Evolutionary conservation across 2,329 filamentous ascomycete species (phyloP).

Genomic region (Coleophoma crateriformis): DNA sequence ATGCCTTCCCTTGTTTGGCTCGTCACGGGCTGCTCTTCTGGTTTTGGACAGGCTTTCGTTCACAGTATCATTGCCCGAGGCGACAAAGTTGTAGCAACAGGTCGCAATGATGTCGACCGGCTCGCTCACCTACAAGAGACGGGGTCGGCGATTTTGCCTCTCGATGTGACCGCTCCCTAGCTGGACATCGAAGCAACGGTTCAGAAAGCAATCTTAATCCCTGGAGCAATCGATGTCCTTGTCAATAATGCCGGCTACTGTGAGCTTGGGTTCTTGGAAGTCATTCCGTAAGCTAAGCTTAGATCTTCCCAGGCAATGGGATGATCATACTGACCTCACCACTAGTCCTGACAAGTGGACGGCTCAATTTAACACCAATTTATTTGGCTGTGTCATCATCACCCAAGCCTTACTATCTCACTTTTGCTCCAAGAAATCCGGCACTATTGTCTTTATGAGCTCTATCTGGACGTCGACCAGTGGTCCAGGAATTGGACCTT

Average conservation of each 20-base stretch:
- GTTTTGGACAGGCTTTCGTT: slow-evolving; percentile 11
- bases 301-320: neutral
- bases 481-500: slow-evolving; percentile 3
- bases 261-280: slow-evolving; percentile 20
- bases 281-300: slow-evolving; percentile 13
- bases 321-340: neutral
- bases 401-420: slow-evolving; percentile 40
- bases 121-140: slow-evolving; percentile 32
- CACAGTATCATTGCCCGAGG: slow-evolving; percentile 8
- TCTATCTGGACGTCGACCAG: slow-evolving; percentile 5
- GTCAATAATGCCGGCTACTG: slow-evolving; percentile 29
- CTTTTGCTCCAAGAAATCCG: slow-evolving; percentile 33
- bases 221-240: slow-evolving; percentile 27
- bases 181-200: slow-evolving; percentile 30
- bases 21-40: slow-evolving; percentile 15
- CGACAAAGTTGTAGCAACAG: slow-evolving; percentile 12
- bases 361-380: slow-evolving; percentile 42
- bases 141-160: slow-evolving; percentile 36
- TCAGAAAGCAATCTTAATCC: slow-evolving; percentile 22
- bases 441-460: slow-evolving; percentile 22
- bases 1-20: slow-evolving; percentile 14
- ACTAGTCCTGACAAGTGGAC: slow-evolving; percentile 2
- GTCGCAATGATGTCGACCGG: neutral
- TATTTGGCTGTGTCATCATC: slow-evolving; percentile 44
- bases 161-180: slow-evolving; percentile 41